phyloP scores from a whole-genome alignment of 2,329 filamentous ascomycete species.

The Thelonectria olida region DNA sequence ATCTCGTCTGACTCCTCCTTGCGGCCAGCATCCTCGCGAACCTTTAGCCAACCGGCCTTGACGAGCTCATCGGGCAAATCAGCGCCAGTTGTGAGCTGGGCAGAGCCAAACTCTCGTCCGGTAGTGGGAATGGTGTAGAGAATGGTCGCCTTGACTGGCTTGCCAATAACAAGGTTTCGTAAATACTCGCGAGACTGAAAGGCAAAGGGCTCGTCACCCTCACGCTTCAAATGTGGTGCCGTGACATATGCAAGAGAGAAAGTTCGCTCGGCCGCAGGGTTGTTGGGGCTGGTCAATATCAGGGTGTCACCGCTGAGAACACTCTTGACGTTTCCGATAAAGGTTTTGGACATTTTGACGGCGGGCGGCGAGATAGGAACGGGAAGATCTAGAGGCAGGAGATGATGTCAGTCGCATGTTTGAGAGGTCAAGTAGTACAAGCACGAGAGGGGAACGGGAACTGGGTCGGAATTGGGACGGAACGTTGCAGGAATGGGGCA shows the following conservation, averaged over 20 bases:
- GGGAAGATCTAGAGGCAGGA: constrained; percentile 27
- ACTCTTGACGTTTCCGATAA: constrained; percentile 85
- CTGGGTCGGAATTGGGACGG: not conserved
- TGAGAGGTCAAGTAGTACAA: not conserved
- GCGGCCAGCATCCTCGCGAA: constrained; percentile 91
- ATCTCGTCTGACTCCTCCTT: constrained; percentile 88
- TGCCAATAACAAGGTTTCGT: constrained; percentile 84
- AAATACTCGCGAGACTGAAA: constrained; percentile 96
- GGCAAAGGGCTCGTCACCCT: constrained; percentile 90
- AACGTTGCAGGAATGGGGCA: not conserved
- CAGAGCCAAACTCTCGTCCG: constrained; percentile 87
- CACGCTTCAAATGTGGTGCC: constrained; percentile 85
- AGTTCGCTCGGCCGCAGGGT: constrained; percentile 83
- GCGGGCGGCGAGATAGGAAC: constrained; percentile 30
- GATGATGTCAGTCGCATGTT: constrained; percentile 25
- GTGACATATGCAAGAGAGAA: constrained; percentile 93
- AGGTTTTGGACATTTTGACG: constrained; percentile 60
- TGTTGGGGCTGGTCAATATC: constrained; percentile 82
- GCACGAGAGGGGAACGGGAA: not conserved
- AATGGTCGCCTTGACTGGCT: constrained; percentile 84
- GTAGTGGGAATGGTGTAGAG: constrained; percentile 88
- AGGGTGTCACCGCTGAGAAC: constrained; percentile 94
- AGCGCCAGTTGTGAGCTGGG: constrained; percentile 78
- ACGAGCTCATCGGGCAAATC: constrained; percentile 84
- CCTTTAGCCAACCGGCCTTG: constrained; percentile 89